phyloP scores from a whole-genome alignment of 2,329 filamentous ascomycete genomes.

The Cordyceps pruinosa region DNA sequence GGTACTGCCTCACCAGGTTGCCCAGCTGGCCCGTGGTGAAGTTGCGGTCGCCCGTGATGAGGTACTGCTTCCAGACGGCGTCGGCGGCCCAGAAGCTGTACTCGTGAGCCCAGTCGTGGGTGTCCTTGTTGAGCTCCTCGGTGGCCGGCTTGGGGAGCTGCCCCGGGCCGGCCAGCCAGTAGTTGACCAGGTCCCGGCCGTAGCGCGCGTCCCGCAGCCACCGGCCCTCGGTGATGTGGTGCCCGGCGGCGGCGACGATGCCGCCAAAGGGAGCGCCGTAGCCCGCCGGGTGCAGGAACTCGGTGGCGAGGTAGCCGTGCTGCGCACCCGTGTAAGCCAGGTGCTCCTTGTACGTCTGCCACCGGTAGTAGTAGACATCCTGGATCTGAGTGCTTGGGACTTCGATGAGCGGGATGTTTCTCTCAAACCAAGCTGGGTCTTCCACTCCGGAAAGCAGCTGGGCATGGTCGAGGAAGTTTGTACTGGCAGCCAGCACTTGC shows the following conservation, averaged over 20 bases:
- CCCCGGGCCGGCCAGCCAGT: constrained; percentile 17
- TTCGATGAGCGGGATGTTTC: constrained; percentile 38
- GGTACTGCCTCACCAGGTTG: constrained; percentile 32
- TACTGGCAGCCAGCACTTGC: neutral
- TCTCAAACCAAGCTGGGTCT: constrained; percentile 22
- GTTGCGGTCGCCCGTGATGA: constrained; percentile 30
- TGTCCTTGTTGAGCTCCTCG: constrained; percentile 16
- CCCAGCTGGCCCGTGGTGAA: constrained; percentile 32
- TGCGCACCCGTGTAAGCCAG: constrained; percentile 32
- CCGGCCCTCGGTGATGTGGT: constrained; percentile 31
- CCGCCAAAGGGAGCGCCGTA: constrained; percentile 16
- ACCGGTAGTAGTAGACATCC: constrained; percentile 40
- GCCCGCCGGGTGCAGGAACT: constrained; percentile 35
- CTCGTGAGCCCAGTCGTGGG: constrained; percentile 17
- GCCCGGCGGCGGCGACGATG: constrained; percentile 25
- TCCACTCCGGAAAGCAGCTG: constrained; percentile 16
- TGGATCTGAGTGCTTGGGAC: constrained; percentile 32
- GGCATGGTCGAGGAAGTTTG: constrained; percentile 19
- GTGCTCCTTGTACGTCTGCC: constrained; percentile 34
- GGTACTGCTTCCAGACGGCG: constrained; percentile 19
- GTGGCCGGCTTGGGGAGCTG: constrained; percentile 15
- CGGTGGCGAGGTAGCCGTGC: constrained; percentile 35
- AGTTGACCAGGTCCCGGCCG: constrained; percentile 27
- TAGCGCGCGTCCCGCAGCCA: constrained; percentile 34
- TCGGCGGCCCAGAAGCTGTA: constrained; percentile 20